Conservation (phyloP, 345 rosid genomes). For the Stellera chamaejasme region DNA sequence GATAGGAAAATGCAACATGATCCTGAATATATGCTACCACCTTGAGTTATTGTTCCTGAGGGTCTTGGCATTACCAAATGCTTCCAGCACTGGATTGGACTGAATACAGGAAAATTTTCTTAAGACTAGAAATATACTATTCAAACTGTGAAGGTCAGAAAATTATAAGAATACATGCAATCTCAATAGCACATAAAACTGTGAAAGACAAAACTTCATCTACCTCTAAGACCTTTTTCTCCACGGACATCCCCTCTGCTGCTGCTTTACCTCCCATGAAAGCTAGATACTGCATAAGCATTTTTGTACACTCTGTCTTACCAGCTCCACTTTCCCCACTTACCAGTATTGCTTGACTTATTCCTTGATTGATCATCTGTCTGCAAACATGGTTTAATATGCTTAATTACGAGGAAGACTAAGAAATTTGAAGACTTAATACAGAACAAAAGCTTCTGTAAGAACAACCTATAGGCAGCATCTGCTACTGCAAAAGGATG, state of each 20-base stretch:
- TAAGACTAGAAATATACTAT: neutral
- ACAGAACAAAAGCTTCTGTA: slow-evolving; percentile 8
- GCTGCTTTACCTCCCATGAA: slow-evolving; percentile 80
- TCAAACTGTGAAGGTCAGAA: slow-evolving; percentile 1
- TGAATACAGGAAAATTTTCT: slow-evolving; percentile 17
- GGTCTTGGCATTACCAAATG: slow-evolving; percentile 98
- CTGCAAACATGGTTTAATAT: slow-evolving; percentile 29
- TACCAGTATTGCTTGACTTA: slow-evolving; percentile 88
- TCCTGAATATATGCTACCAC: slow-evolving; percentile 24
- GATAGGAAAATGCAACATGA: slow-evolving; percentile 1
- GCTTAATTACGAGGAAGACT: slow-evolving; percentile 6
- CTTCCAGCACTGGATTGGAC: slow-evolving; percentile 99
- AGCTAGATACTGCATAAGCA: slow-evolving; percentile 93
- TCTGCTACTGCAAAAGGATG: slow-evolving; percentile 98
- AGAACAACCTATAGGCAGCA: slow-evolving; percentile 77
- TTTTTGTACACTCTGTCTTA: slow-evolving; percentile 96
- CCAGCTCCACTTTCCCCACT: slow-evolving; percentile 99
- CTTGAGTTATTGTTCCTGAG: slow-evolving; percentile 96
- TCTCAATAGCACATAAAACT: slow-evolving; percentile 5
- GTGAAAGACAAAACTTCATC: slow-evolving; percentile 4
- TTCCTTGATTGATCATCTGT: slow-evolving; percentile 80
- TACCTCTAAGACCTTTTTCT: slow-evolving; percentile 98
- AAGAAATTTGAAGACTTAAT: slow-evolving; percentile 12
- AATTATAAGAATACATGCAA: neutral
- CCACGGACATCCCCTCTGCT: slow-evolving; percentile 76